Base-by-base conservation (phyloP, 306 rosid genomes). In the Mimosa pudica region DNA sequence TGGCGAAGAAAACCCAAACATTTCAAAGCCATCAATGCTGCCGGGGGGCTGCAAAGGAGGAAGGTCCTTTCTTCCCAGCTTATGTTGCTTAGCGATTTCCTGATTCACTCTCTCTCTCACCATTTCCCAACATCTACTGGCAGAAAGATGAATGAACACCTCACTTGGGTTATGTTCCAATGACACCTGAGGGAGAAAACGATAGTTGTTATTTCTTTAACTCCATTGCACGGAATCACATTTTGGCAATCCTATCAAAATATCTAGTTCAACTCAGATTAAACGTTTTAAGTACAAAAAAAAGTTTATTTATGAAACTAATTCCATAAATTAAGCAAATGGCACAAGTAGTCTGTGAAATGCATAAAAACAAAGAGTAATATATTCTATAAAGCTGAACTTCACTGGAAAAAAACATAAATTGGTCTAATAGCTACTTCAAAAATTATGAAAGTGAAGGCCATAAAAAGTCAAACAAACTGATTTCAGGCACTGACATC, bases 31-130 rank as follows among this genome's bases (percentile, higher is more conserved):
- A 85, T 96, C 99, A 63, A 96, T 92, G 86, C 98, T 96, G 77
- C 97, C 97, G 33, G 98, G 98, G 82, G 99, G 99, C 89, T 93
- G 98, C 80, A 96, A 81, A 81, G 99, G 99, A 87, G 96, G 97
- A 78, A 96, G 99, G 79, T 88, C 89, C 49, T 74, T 67, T 83
- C 58, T 89, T 82, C 98, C 98, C 80, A 86, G 79, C 82, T 90
- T 93, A 88, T 93, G 96, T 75, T 91, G 98, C 86, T 88, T 96
- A 3, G 96, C 38, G 49, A 96, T 96, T 87, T 96, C 97, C 76
- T 87, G 97, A 85, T 96, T 96, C 82, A 96, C 97, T 84, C 92
- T 89, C 14, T 93, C 98, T 80, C 99, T 89, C 38, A 95, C 97
- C 86, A 95, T 78, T 80, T 93, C 98, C 99, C 99, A 93, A 89